These are phyloP conservation scores for Paracoccidioides lutzii DNA, from an alignment of 2,329 filamentous ascomycete genomes.

Conservation along the genomic window DNA sequence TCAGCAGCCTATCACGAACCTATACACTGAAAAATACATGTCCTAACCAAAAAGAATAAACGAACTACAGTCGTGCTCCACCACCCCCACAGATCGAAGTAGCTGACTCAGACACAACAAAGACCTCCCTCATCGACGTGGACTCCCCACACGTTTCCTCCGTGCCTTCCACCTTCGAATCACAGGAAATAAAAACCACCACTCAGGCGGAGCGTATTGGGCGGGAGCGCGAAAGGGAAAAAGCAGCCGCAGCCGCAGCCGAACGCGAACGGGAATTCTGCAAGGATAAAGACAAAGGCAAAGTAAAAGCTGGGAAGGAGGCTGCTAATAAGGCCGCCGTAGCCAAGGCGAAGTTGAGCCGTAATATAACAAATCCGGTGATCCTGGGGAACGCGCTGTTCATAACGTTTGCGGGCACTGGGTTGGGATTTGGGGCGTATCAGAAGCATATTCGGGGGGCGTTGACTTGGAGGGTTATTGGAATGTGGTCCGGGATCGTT, in stretches of 20 bases:
- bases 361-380: conserved; percentile 36
- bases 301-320: too few species aligned
- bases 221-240: conserved; percentile 29
- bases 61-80: conserved; percentile 28
- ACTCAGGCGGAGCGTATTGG: conserved; percentile 35
- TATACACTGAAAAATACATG: neutral
- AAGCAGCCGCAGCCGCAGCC: conserved; percentile 26
- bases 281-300: too few species aligned
- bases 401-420: conserved; percentile 28
- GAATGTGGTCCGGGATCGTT: conserved; percentile 31
- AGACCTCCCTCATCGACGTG: conserved; percentile 34
- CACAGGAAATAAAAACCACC: conserved; percentile 32
- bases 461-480: conserved; percentile 35
- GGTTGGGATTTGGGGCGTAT: conserved; percentile 36
- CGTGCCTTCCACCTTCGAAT: conserved; percentile 30
- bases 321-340: neutral
- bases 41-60: neutral
- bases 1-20: neutral
- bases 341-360: conserved; percentile 16
- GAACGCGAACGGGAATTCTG: too few species aligned
- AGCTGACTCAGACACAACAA: conserved; percentile 26
- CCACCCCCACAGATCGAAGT: conserved; percentile 26
- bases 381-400: conserved; percentile 35
- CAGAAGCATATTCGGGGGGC: conserved; percentile 33
- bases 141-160: conserved; percentile 34